These are phyloP conservation scores for Trichothecium roseum DNA, from an alignment of 2,329 filamentous ascomycete genomes.

Conservation along the genomic window DNA sequence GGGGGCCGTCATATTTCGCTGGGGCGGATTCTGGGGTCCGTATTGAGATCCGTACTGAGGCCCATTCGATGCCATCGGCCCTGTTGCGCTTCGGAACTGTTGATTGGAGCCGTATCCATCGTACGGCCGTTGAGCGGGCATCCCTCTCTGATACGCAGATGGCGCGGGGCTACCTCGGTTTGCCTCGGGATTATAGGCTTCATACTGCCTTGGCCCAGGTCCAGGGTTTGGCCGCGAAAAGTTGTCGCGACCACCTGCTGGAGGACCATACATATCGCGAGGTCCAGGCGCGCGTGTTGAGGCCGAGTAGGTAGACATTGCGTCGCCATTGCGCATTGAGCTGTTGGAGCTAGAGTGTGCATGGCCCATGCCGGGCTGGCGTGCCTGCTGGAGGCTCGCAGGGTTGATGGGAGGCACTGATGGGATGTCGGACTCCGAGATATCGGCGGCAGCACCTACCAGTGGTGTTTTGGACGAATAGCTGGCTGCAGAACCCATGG, in stretches of 20 bases:
- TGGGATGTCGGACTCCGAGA: conserved; percentile 36
- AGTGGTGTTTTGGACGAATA: conserved; percentile 56
- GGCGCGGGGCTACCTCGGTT: conserved; percentile 21
- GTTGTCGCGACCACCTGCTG: too few relatives aligned
- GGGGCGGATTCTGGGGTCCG: conserved; percentile 20
- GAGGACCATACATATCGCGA: too few relatives aligned
- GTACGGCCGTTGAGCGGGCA: conserved; percentile 12
- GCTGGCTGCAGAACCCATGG: conserved; percentile 34
- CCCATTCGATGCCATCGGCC: too few relatives aligned
- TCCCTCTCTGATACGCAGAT: conserved; percentile 14
- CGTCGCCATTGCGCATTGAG: background rate
- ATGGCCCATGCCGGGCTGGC: conserved; percentile 14
- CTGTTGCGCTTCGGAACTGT: conserved; percentile 28
- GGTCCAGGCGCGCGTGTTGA: background rate
- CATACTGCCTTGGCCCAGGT: conserved; percentile 5
- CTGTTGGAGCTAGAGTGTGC: conserved; percentile 8
- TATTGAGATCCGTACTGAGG: conserved; percentile 19
- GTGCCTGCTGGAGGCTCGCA: conserved; percentile 14
- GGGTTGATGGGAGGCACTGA: conserved; percentile 18
- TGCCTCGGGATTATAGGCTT: conserved; percentile 18
- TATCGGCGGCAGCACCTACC: conserved; percentile 46
- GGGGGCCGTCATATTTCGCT: conserved; percentile 35
- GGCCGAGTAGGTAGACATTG: background rate
- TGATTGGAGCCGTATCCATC: conserved; percentile 11
- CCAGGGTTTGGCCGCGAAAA: too few relatives aligned